Conservation (phyloP, 495 filamentous ascomycete species). For the Aspergillus kassunensis region DNA sequence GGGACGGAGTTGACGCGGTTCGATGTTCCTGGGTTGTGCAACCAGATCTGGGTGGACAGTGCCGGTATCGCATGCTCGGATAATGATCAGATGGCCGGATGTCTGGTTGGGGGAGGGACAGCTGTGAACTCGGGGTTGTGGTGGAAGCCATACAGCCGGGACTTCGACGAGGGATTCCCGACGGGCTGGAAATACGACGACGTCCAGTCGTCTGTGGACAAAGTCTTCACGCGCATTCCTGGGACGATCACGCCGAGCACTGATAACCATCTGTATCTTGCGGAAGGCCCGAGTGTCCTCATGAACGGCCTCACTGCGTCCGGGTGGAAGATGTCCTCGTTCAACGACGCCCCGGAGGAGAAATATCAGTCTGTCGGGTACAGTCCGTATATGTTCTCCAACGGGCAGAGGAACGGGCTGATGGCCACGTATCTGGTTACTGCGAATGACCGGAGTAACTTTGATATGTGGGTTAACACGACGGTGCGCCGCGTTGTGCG, state of each 20-base stretch:
- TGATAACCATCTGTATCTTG: constrained; percentile 66
- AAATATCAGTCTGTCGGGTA: constrained; percentile 67
- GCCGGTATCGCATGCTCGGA: constrained; percentile 55
- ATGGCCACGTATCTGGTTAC: constrained; percentile 69
- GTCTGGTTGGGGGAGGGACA: constrained; percentile 37
- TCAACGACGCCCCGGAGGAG: constrained; percentile 54
- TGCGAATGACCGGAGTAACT: constrained; percentile 58
- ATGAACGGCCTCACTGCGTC: constrained; percentile 47
- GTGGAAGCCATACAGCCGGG: constrained; percentile 46
- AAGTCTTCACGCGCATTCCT: constrained; percentile 66
- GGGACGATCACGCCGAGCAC: constrained; percentile 63
- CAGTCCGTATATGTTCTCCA: constrained; percentile 65
- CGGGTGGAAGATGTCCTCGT: constrained; percentile 60
- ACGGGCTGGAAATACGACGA: constrained; percentile 66
- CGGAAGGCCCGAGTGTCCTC: constrained; percentile 60
- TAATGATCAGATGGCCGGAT: constrained; percentile 19
- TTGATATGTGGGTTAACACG: constrained; percentile 62
- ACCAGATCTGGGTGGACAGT: constrained; percentile 56
- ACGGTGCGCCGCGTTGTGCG: constrained; percentile 63
- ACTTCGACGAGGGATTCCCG: constrained; percentile 74
- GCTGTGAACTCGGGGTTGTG: constrained; percentile 62
- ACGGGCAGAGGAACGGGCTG: constrained; percentile 66
- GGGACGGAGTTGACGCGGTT: constrained; percentile 57
- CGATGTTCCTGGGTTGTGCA: constrained; percentile 68
- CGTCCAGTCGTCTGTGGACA: constrained; percentile 50